Evolutionary conservation across 108 stramenopile genomes (phyloP).

Genomic region (Pseudonitzschia multistriata): DNA sequence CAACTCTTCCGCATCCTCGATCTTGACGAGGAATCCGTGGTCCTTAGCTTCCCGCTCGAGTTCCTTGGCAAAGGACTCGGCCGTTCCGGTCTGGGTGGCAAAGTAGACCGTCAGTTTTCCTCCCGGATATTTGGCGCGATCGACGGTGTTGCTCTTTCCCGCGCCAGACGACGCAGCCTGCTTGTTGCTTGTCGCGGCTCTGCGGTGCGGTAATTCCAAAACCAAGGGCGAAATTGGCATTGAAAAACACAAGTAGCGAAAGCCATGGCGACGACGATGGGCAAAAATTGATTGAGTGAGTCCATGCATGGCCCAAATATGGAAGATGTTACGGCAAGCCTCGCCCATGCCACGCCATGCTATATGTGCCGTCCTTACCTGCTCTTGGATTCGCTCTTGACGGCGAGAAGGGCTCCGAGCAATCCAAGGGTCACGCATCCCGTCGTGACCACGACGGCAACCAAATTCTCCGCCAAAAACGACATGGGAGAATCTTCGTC

Average conservation of each 20-base stretch:
- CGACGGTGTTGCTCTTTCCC: not conserved
- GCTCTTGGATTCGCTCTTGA: constrained; percentile 7
- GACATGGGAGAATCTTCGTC: not conserved
- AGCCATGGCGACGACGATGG: too few species aligned
- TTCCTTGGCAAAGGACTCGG: constrained; percentile 92
- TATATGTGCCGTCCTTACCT: constrained; percentile 16
- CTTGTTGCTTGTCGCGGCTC: too few species aligned
- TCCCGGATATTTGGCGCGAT: constrained; percentile 65
- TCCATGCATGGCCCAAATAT: not conserved
- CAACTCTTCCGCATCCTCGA: constrained; percentile 90
- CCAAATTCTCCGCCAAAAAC: constrained; percentile 3
- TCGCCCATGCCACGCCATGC: too few species aligned
- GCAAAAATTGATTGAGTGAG: too few species aligned
- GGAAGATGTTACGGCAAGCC: too few species aligned
- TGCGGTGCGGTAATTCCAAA: not conserved
- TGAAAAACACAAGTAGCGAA: too few species aligned
- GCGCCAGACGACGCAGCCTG: not conserved
- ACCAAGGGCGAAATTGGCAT: not conserved
- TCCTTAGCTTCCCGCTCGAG: constrained; percentile 73
- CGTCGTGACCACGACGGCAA: constrained; percentile 19
- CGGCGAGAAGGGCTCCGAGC: constrained; percentile 17
- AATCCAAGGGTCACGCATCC: constrained; percentile 32
- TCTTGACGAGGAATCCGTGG: constrained; percentile 78
- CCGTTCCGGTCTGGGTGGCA: constrained; percentile 98
- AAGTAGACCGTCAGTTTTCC: constrained; percentile 84